These are phyloP conservation scores for Fusarium sp. DNA, from an alignment of 2,329 filamentous ascomycete genomes.

Conservation along the genomic window DNA sequence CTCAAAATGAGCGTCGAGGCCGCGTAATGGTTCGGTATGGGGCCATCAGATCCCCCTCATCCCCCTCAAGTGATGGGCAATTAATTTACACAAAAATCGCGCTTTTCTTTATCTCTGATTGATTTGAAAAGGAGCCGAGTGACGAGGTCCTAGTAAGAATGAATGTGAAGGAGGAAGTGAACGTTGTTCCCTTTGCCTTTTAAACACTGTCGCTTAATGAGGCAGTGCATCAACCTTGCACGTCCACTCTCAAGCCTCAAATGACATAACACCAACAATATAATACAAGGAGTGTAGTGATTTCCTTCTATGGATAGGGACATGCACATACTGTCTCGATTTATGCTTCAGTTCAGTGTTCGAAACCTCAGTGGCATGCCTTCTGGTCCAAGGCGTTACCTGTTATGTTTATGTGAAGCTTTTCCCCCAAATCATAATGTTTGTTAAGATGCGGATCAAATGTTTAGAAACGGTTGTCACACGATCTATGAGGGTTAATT, in stretches of 20 bases:
- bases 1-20: conserved; percentile 15
- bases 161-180: background rate
- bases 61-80: conserved; percentile 8
- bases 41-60: conserved; percentile 5
- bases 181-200: background rate
- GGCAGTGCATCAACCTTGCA: conserved; percentile 22
- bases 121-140: background rate
- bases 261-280: background rate
- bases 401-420: background rate
- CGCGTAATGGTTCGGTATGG: conserved; percentile 28
- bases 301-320: background rate
- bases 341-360: background rate
- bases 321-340: background rate
- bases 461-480: background rate
- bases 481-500: background rate
- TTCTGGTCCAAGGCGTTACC: background rate
- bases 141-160: background rate
- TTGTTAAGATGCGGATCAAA: background rate
- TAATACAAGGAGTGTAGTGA: background rate
- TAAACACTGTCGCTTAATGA: conserved; percentile 4
- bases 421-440: background rate
- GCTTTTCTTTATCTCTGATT: background rate
- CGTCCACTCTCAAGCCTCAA: background rate
- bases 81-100: conserved; percentile 6
- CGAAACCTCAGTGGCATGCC: rapidly evolving